Base-by-base conservation (phyloP, 345 rosid species). In the Rhizophora apiculata region DNA sequence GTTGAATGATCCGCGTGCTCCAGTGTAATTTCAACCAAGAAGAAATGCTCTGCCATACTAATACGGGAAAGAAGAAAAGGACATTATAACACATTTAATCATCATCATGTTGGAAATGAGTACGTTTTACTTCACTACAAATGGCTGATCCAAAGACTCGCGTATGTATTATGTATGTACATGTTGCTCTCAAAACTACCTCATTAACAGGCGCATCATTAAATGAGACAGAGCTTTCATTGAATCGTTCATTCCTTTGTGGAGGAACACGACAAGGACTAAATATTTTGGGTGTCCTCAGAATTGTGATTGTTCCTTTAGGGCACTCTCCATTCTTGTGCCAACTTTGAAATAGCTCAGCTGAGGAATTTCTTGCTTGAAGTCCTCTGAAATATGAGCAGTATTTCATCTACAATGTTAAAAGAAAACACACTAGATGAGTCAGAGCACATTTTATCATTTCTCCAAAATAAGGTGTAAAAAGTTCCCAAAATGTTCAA, bases 231-330 rank as follows among this genome's bases (percentile, higher is more conserved):
- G 15, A 39, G 46, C 48, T 39, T 39, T 6, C n/a, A 6, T 21
- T 39, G 39, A 46, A 27, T 1, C 1, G 8, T 49, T 18, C 1
- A 43, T 49, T 6, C n/a, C 16, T 10, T 32, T 53, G 4, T 39
- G 3, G 3, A 51, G 51, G 20, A 60, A 56, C 9, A 39, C 27
- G 58, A 2, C 4, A 55, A 16, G 20, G 48, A 2, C 30, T 18
- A 53, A 54, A 22, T 4, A 22, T 0, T 11, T 6, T 15, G 3
- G 39, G 37, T 8, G 76, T 22, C 73, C 76, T 76, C 55, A 21
- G 0, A 16, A 80, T 64, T 19, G 80, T 76, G 22, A 76, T 67
- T 7, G 80, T 80, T 76, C 80, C 78, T 27, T 66, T 20, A 24
- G 80, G 78, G 36, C 83, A 80, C 63, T 67, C 19, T 48, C 67